A percentile compares a stretch with the other conserved stretches of the same genome.
Conservation (phyloP, 2,329 filamentous ascomycete species). For the Trichoderma sp. region DNA sequence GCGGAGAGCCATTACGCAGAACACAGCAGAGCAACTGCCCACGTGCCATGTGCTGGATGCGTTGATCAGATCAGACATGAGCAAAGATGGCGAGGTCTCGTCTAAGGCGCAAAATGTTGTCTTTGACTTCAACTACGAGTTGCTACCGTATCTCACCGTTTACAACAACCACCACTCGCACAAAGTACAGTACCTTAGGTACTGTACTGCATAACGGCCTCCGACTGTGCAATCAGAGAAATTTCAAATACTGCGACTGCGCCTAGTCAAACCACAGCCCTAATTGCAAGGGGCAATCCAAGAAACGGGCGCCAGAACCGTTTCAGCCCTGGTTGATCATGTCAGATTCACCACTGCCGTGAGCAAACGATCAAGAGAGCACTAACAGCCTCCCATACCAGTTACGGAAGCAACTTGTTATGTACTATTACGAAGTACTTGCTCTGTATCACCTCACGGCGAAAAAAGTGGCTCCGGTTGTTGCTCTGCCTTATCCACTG, state of each 20-base stretch:
- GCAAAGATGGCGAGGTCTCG: background rate
- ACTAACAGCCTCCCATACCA: background rate
- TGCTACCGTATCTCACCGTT: background rate
- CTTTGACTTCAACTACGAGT: background rate
- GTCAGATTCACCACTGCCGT: conserved; percentile 13
- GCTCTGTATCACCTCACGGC: background rate
- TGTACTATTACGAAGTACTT: background rate
- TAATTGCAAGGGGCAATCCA: conserved; percentile 2
- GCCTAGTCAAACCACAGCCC: background rate
- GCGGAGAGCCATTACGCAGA: background rate
- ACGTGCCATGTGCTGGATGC: background rate
- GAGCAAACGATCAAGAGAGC: background rate
- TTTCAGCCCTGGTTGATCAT: conserved; percentile 11
- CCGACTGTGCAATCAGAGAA: background rate
- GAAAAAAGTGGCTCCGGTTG: background rate
- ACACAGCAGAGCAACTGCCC: background rate
- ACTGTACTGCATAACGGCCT: background rate
- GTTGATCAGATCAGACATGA: background rate
- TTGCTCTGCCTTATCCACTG: background rate
- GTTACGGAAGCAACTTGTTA: no score
- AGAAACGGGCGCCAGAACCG: conserved; percentile 6
- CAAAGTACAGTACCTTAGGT: no score
- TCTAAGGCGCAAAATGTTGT: background rate
- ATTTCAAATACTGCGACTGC: background rate
- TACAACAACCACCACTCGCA: no score